These are phyloP conservation scores for Ilyonectria destructans DNA, from an alignment of 2,329 filamentous ascomycete species.

Conservation along the genomic window DNA sequence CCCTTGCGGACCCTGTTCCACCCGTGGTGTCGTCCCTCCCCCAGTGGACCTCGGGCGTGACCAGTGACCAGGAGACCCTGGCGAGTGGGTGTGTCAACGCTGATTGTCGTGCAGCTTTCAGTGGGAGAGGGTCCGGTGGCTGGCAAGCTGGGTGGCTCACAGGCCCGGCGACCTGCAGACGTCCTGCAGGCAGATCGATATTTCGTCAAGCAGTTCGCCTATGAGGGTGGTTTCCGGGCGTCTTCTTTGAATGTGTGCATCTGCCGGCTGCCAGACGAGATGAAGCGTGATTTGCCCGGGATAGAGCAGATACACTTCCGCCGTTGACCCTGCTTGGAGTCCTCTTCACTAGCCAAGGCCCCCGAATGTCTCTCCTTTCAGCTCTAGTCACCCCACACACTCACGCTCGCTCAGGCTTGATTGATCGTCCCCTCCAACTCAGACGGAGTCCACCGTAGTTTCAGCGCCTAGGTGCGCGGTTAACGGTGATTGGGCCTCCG, in stretches of 20 bases:
- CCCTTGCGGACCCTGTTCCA: constrained; percentile 19
- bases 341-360: neutral
- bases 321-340: neutral
- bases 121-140: constrained; percentile 15
- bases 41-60: constrained; percentile 22
- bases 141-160: constrained; percentile 5
- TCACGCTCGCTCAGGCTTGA: neutral
- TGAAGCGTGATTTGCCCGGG: neutral
- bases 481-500: constrained; percentile 20
- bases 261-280: neutral
- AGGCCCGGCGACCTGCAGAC: constrained; percentile 17
- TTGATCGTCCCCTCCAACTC: constrained; percentile 23
- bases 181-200: constrained; percentile 34
- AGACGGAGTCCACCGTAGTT: constrained; percentile 11
- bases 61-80: constrained; percentile 5
- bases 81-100: constrained; percentile 5
- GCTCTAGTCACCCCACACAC: constrained; percentile 11
- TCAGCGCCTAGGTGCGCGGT: constrained; percentile 24
- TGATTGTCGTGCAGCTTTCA: constrained; percentile 29
- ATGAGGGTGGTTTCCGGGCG: constrained; percentile 4
- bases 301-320: neutral
- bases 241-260: constrained; percentile 24
- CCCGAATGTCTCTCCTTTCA: constrained; percentile 13
- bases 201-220: constrained; percentile 13
- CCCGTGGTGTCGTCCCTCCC: neutral